Conservation (phyloP, 495 filamentous ascomycete genomes). For the Podospora appendiculata region DNA sequence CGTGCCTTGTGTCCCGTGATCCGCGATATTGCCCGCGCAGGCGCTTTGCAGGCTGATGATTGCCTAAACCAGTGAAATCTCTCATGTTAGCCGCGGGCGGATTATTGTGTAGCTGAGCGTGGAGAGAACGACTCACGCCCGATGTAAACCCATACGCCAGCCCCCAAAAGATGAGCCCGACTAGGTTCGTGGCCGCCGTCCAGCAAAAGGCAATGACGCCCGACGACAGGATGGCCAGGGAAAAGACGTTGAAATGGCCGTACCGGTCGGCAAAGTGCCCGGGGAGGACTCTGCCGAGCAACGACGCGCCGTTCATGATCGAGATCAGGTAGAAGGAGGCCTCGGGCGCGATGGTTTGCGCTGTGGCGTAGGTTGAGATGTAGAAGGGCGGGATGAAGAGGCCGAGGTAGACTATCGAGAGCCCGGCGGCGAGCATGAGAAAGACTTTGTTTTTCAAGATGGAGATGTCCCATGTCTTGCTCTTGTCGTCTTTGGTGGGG, state of each 20-base stretch:
- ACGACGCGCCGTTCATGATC: conserved; percentile 38
- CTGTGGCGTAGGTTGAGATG: conserved; percentile 37
- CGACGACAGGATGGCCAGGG: conserved; percentile 13
- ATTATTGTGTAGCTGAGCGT: too few species aligned
- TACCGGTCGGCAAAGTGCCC: conserved; percentile 40
- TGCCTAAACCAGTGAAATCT: conserved; percentile 4
- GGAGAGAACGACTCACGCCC: conserved; percentile 16
- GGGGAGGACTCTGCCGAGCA: conserved; percentile 45
- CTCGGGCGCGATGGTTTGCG: conserved; percentile 25
- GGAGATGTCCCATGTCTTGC: background rate
- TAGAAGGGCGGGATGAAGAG: conserved; percentile 48
- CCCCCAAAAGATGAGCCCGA: conserved; percentile 27
- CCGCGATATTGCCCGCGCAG: conserved; percentile 14
- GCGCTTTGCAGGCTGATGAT: conserved; percentile 13
- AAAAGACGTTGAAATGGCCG: conserved; percentile 39
- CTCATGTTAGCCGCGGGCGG: too few species aligned
- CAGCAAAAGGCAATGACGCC: conserved; percentile 32
- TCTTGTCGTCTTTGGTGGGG: background rate
- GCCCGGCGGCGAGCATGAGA: conserved; percentile 8
- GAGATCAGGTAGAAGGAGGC: conserved; percentile 43
- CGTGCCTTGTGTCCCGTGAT: conserved; percentile 28
- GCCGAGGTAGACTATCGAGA: conserved; percentile 35
- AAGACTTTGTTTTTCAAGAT: conserved; percentile 11
- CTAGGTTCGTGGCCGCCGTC: conserved; percentile 26
- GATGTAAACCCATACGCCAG: conserved; percentile 22